Evolutionary conservation across 2,329 filamentous ascomycete species (phyloP).

Genomic region (Diaporthe humulicola): DNA sequence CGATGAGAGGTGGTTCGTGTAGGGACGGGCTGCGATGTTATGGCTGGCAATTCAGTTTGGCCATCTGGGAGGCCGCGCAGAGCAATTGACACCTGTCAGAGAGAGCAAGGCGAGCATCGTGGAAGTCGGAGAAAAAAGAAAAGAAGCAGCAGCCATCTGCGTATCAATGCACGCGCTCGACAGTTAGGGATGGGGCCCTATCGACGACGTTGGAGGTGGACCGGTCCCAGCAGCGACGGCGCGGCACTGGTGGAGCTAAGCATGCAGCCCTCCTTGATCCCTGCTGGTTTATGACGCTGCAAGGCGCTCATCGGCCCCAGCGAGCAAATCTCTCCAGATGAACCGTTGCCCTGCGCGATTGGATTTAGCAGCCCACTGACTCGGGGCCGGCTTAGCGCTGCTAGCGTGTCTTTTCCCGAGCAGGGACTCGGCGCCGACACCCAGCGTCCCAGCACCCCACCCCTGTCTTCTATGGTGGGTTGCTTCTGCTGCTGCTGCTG

Average conservation of each 20-base stretch:
- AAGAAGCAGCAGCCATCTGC: background rate
- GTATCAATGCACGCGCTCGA: conserved; percentile 8
- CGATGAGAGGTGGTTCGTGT: background rate
- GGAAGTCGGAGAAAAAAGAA: background rate
- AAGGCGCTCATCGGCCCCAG: background rate
- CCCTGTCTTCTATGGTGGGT: too few relatives aligned
- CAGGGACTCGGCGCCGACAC: conserved; percentile 15
- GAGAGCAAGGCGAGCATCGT: background rate
- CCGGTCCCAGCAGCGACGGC: background rate
- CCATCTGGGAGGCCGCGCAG: conserved; percentile 9
- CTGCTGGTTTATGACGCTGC: conserved; percentile 8
- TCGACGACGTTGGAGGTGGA: conserved; percentile 21
- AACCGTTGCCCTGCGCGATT: background rate
- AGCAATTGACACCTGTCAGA: background rate
- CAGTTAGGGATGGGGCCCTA: background rate
- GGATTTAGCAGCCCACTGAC: conserved; percentile 20
- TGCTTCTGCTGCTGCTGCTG: background rate
- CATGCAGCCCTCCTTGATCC: background rate
- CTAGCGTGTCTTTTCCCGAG: background rate
- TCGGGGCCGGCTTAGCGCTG: conserved; percentile 17
- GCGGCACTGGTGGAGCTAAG: background rate
- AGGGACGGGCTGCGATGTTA: background rate
- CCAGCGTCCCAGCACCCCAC: background rate
- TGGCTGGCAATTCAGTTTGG: conserved; percentile 9
- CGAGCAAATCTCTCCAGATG: conserved; percentile 2